Evolutionary conservation across 805 yeast genomes (phyloP).

Genomic region (Barnettozyma californica): DNA sequence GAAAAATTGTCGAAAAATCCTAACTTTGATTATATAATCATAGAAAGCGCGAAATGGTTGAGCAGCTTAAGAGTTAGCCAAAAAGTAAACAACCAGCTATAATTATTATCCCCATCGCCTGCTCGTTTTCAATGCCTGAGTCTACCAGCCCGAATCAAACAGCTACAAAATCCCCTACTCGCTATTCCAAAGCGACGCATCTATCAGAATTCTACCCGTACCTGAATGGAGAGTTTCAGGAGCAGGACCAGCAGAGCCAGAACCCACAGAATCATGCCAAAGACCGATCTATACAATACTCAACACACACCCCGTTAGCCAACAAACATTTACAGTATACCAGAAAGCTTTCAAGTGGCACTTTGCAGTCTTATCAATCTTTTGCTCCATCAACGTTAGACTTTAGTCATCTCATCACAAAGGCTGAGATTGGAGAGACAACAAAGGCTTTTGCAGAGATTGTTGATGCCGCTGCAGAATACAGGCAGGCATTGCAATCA

Average conservation of each 20-base stretch:
- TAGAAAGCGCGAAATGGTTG: background rate
- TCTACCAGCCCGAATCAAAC: background rate
- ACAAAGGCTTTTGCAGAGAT: conserved; percentile 44
- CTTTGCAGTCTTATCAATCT: conserved; percentile 19
- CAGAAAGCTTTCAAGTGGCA: conserved; percentile 6
- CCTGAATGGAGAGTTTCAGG: conserved; percentile 23
- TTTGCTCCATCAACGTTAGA: conserved; percentile 43
- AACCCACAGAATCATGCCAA: background rate
- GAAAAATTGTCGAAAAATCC: conserved; percentile 1
- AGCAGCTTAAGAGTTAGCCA: background rate
- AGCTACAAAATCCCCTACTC: conserved; percentile 14
- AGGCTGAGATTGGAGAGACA: conserved; percentile 51
- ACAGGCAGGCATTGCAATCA: conserved; percentile 40
- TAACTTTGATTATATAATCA: background rate
- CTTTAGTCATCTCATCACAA: conserved; percentile 54
- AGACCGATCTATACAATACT: background rate
- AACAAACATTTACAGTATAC: background rate
- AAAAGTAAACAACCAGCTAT: background rate
- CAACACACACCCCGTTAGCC: background rate
- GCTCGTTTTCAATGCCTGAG: background rate
- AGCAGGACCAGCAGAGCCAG: background rate
- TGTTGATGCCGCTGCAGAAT: conserved; percentile 39
- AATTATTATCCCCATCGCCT: background rate
- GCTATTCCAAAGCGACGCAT: conserved; percentile 22
- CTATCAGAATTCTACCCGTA: conserved; percentile 26